Evolutionary conservation across 257 asterid genomes (phyloP), one percentile per base, ranked within the genome.

Genomic region (Salvia splendens): DNA sequence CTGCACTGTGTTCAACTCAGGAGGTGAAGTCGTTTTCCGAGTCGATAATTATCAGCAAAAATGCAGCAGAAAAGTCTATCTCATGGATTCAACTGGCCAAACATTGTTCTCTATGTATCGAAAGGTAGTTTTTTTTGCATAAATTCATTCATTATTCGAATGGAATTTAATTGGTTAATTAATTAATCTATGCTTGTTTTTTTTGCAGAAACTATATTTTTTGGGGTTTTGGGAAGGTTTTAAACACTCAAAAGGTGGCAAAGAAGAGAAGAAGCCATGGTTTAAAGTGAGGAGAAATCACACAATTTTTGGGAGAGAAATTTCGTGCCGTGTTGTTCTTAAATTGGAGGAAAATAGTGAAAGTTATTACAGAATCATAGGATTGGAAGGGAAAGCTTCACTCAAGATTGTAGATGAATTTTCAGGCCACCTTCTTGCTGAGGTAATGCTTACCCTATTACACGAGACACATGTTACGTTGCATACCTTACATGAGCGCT

Each of bases 21-120:
- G 69, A 4, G 97, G 97, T 0, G 85, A 88, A 60, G 76, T 91
- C 1, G 81, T 60, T 57, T 91, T 80, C 47, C 89, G 97, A 4
- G 89, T 91, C 6, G 96, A 91, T 58, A 91, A 91, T 73, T 91
- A 91, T 51, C 95, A 91, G 68, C 38, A 84, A 43, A 82, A 70
- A 66, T 65, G 81, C 48, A 68, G 92, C 68, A 76, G 68, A 8
- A 73, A 85, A 76, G 91, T 86, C 2, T 81, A 77, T 36, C 92
- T 91, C 67, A 88, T 91, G 97, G 89, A 88, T 75, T 70, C 78
- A 2, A 69, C 53, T 38, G 97, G 97, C 33, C 73, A 82, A 52
- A 87, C 84, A 30, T 79, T 91, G n/a, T 85, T 79, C 68, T 86
- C 96, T 20, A 73, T 91, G 0, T 79, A 81, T 42, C 71, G 80